Evolutionary conservation across 306 rosid genomes (phyloP), one percentile per base, ranked within the genome.

Genomic region (Cicer pinnatifidum): DNA sequence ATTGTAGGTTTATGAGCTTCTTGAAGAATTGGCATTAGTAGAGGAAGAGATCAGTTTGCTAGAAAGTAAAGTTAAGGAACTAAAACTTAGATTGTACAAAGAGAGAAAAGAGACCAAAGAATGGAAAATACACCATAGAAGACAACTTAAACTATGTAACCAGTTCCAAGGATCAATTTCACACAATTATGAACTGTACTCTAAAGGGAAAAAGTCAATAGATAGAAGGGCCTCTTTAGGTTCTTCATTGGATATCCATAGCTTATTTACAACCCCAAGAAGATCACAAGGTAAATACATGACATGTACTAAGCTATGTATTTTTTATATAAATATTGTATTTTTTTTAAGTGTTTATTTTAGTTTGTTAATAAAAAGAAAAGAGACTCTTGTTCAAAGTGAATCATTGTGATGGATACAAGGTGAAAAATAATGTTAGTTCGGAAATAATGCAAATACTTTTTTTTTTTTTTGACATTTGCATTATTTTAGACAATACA

Each of bases 41-140:
- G 96, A 89, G 86, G 89, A 85, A 53, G 96, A 91, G 89, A 85
- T 94, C 57, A 54, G 70, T 33, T 51, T 72, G 82, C 80, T 94
- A 12, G 99, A 89, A 83, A 84, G 85, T 71, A 89, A 80, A 88
- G 85, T 90, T 37, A 86, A 88, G 78, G 96, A 87, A 76, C 85
- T 94, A 72, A 85, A 84, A 74, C 70, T 82, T 58, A 63, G 60
- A 69, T 59, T 89, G 79, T 69, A 67, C 83, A 76, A 75, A 11
- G 93, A 91, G 75, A 91, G 88, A 64, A 79, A 76, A 52, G 85
- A 86, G 39, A 82, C 54, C 17, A 80, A 7, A 54, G 93, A 87
- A 40, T 77, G 78, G 81, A 90, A 87, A 69, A 61, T 80, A 56
- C 85, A 78, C 12, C 73, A 74, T 16, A 57, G 76, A 77, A 81